Evolutionary conservation across 192 early-diverging fungal genomes (phyloP).

Genomic region (Dissophora globulifera): DNA sequence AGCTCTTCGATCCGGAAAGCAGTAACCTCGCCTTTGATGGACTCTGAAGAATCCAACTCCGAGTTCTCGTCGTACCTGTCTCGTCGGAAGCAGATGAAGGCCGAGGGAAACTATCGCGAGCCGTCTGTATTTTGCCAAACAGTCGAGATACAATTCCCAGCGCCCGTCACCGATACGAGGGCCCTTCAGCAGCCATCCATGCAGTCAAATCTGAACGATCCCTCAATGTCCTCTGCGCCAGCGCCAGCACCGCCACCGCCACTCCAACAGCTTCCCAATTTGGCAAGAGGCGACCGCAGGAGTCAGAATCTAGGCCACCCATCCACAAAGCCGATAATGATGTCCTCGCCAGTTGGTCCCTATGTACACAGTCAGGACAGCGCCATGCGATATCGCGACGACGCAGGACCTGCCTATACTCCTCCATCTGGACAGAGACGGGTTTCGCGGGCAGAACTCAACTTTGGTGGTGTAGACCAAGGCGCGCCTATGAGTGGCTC

Average conservation of each 20-base stretch:
- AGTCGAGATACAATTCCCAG: conserved; percentile 42
- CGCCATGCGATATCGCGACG: no score
- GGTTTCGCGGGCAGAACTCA: no score
- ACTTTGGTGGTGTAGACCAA: no score
- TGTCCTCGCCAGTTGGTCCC: no score
- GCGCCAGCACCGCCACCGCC: no score
- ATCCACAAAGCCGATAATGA: neutral
- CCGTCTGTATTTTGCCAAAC: conserved; percentile 43
- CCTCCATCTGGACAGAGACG: conserved; percentile 4
- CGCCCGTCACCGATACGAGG: conserved; percentile 12
- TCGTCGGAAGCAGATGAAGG: conserved; percentile 30
- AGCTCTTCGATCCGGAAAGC: conserved; percentile 24
- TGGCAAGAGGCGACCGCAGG: conserved; percentile 1
- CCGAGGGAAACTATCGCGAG: conserved; percentile 27
- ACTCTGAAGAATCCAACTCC: neutral
- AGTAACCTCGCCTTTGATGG: conserved; percentile 19
- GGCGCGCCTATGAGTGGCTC: no score
- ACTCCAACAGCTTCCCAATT: neutral
- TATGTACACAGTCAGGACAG: no score
- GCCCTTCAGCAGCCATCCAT: no score
- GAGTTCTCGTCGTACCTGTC: conserved; percentile 14
- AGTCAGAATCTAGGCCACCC: conserved; percentile 3
- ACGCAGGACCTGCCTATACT: no score
- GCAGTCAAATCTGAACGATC: no score
- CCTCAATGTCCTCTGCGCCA: no score